Conservation (phyloP, 257 asterid genomes). For the Haberlea rhodopensis region DNA sequence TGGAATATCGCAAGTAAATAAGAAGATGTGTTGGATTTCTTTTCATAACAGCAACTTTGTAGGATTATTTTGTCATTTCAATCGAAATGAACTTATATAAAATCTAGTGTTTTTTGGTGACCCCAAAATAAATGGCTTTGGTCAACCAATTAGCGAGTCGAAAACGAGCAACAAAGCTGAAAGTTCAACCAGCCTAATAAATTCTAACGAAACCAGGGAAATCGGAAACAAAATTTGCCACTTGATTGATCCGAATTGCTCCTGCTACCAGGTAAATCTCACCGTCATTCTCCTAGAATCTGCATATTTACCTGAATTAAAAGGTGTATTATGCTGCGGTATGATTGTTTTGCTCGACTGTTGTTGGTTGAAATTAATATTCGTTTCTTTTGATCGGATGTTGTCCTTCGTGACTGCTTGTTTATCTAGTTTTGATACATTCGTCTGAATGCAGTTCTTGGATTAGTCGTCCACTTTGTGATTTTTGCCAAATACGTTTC, state of each 20-base stretch:
- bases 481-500: too few species aligned
- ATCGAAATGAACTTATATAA: too few species aligned
- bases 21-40: too few species aligned
- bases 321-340: not conserved
- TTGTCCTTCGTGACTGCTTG: not conserved
- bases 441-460: not conserved
- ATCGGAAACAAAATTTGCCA: not conserved
- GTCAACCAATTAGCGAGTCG: not conserved
- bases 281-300: not conserved
- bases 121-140: too few species aligned
- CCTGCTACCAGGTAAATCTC: not conserved
- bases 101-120: too few species aligned
- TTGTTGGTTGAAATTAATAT: not conserved
- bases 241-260: not conserved
- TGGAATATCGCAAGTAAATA: too few species aligned
- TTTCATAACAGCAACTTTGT: too few species aligned
- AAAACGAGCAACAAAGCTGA: not conserved
- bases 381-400: not conserved
- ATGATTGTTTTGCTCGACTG: not conserved
- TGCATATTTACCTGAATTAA: not conserved
- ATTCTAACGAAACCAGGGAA: not conserved
- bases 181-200: not conserved
- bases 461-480: not conserved
- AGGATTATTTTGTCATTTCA: too few species aligned
- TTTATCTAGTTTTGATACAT: not conserved